Conservation (phyloP, 83 land plant species). For the Larix sibirica region DNA sequence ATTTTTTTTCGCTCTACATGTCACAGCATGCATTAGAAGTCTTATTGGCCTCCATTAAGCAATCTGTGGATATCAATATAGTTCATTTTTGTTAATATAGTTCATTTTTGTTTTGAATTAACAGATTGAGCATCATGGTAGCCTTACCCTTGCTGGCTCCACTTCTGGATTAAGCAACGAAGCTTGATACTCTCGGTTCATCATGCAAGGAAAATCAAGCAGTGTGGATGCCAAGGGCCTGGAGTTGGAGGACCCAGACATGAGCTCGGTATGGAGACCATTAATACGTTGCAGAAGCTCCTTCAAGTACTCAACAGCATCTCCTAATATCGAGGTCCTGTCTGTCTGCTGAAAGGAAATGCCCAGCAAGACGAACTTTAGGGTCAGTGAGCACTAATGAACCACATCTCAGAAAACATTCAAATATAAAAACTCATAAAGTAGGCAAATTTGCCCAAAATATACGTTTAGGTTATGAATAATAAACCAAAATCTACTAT, state of each 20-base stretch:
- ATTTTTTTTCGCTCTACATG: too few relatives aligned
- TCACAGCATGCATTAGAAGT: too few relatives aligned
- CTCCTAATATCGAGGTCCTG: conserved; percentile 6
- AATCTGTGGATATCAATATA: too few relatives aligned
- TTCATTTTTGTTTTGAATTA: too few relatives aligned
- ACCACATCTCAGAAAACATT: neutral
- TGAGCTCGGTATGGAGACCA: neutral
- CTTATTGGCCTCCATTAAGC: too few relatives aligned
- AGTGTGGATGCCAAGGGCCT: neutral
- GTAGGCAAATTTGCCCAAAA: neutral
- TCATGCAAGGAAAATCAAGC: too few relatives aligned
- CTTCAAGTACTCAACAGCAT: conserved; percentile 14
- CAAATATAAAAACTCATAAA: neutral
- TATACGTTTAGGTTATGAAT: neutral
- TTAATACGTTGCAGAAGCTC: conserved; percentile 12
- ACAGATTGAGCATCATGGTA: too few relatives aligned
- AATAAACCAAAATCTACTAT: neutral
- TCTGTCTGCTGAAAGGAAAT: neutral
- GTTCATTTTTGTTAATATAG: too few relatives aligned
- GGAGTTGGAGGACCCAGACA: neutral
- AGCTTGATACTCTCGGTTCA: too few relatives aligned
- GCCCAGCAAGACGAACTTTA: neutral
- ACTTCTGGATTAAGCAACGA: too few relatives aligned
- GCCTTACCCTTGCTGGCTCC: too few relatives aligned
- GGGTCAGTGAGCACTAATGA: neutral